Conservation (phyloP, 2,329 filamentous ascomycete species). For the Metarhizium album region DNA sequence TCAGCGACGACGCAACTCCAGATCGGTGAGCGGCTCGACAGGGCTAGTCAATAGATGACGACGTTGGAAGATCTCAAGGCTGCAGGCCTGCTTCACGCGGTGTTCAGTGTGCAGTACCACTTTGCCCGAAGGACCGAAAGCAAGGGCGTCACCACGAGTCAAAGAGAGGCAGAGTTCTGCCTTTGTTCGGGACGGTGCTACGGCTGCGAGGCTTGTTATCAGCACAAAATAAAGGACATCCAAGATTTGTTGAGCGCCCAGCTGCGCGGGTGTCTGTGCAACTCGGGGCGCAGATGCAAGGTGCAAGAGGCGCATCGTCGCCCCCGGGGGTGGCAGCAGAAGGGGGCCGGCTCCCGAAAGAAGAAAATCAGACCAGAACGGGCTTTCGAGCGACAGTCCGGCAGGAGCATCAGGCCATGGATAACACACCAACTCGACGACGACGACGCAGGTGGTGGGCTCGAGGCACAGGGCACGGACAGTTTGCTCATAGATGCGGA, state of each 20-base stretch:
- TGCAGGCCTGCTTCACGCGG: no score
- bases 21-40: no score
- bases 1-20: no score
- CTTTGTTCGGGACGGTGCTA: no score
- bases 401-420: background rate
- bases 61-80: no score
- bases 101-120: no score
- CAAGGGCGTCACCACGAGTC: no score
- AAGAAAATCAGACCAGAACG: background rate
- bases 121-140: no score
- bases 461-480: background rate
- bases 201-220: background rate
- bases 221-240: background rate
- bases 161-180: no score
- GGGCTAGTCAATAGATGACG: no score
- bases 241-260: background rate
- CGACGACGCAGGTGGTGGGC: background rate
- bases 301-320: background rate
- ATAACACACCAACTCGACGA: background rate
- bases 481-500: background rate
- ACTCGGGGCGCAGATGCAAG: background rate
- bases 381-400: background rate
- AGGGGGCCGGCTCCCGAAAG: background rate
- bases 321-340: no score
- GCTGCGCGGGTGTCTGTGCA: background rate